Base-by-base conservation (phyloP, 495 filamentous ascomycete genomes). In the Parathielavia appendiculata region DNA sequence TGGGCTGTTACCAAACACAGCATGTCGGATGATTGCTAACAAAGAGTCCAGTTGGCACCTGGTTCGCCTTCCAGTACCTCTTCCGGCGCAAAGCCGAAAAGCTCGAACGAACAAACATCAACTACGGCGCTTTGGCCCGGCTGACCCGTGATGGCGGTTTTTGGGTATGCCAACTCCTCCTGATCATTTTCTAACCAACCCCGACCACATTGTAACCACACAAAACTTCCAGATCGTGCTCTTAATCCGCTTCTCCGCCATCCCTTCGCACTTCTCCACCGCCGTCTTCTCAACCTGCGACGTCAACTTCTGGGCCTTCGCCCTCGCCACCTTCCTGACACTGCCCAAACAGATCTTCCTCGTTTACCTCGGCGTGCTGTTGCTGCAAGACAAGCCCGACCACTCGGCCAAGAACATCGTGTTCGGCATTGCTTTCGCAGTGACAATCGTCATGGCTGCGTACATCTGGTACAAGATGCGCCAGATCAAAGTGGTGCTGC, bases 221-320 rank as follows among this genome's bases (percentile, higher is more conserved):
- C 43, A 1, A 9, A 17, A 1, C 30, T 7, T 4, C 19, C 44
- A 66, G 64, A 65, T 71, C 39, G 59, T 69, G 38, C 52, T 69
- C 40, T 32, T 71, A 23, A 69, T 71, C 54, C 69, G 69, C 43
- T 64, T 68, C 59, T 71, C 69, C 22, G 62, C 65, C 20, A 66
- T 71, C 51, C 69, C 69, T 17, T 64, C 67, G 10, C 69, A 71
- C 51, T 68, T 71, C 47, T 59, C 56, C 23, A 71, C 69, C 17
- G 69, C 69, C 45, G 69, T 71, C 47, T 69, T 71, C 53, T 63
- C 69, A 23, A 68, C 66, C 43, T 71, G 67, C 60, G 67, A 65
- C 60, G 67, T 71, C 46, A 62, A 65, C 51, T 71, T 71, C 59
- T 69, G 65, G 62, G 23, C 51, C 51, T 69, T 69, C 38, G 65